phyloP scores from a whole-genome alignment of 192 early-diverging fungal species.

The Thoreauomyces humboldtii region DNA sequence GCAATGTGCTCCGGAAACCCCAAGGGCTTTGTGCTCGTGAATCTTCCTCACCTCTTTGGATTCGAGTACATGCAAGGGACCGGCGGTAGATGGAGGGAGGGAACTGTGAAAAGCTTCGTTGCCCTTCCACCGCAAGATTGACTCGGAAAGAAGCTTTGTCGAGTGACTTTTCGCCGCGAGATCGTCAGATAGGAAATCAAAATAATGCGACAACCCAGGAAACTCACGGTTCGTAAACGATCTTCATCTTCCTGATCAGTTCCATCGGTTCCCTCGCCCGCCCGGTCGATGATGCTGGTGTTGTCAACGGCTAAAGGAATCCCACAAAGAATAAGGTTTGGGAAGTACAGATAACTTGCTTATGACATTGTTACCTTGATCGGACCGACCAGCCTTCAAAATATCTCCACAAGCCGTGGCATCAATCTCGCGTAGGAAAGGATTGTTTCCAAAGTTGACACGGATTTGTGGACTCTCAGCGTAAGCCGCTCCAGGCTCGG shows the following conservation, averaged over 20 bases:
- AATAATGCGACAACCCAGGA: too few species aligned
- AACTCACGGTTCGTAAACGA: conserved; percentile 40
- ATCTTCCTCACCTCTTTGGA: conserved; percentile 43
- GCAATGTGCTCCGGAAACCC: background rate
- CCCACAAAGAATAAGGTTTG: too few species aligned
- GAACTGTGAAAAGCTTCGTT: conserved; percentile 56
- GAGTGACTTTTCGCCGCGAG: conserved; percentile 33
- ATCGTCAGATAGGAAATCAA: too few species aligned
- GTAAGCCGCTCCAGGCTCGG: conserved; percentile 1
- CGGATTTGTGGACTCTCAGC: conserved; percentile 28
- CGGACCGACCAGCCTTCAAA: too few species aligned
- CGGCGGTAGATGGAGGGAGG: conserved; percentile 56
- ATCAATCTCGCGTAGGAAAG: conserved; percentile 32
- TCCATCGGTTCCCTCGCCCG: conserved; percentile 16
- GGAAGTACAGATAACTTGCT: too few species aligned
- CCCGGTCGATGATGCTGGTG: conserved; percentile 29
- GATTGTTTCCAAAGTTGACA: conserved; percentile 50
- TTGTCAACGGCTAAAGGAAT: conserved; percentile 22
- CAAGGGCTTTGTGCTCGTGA: too few species aligned
- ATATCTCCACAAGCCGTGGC: conserved; percentile 26
- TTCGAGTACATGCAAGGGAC: conserved; percentile 50
- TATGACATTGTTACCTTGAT: too few species aligned
- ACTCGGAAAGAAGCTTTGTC: conserved; percentile 46
- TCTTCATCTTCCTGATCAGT: conserved; percentile 49
- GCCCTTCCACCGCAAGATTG: conserved; percentile 27